Conservation (phyloP, 495 filamentous ascomycete species). For the Penicillium coprophilum region DNA sequence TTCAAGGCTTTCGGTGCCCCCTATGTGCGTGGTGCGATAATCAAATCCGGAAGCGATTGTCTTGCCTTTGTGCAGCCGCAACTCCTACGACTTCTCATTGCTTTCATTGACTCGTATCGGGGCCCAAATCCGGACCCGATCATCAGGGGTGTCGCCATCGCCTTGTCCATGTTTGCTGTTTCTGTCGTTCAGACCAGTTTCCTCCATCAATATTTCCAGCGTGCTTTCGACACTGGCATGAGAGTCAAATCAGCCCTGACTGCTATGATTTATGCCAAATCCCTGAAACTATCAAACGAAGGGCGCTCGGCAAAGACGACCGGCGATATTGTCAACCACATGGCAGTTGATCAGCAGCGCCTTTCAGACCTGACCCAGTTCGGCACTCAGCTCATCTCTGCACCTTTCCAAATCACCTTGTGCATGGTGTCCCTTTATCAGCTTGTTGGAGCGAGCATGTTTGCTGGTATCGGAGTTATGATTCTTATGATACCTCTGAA, state of each 20-base stretch:
- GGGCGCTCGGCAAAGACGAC: conserved; percentile 88
- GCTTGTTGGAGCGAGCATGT: conserved; percentile 88
- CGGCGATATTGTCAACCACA: conserved; percentile 98
- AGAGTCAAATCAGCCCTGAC: conserved; percentile 87
- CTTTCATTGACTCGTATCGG: conserved; percentile 80
- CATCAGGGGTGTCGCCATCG: conserved; percentile 81
- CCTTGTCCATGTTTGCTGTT: conserved; percentile 86
- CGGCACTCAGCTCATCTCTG: conserved; percentile 91
- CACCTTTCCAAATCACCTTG: conserved; percentile 91
- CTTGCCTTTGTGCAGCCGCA: conserved; percentile 91
- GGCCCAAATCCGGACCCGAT: conserved; percentile 68
- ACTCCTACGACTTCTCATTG: conserved; percentile 78
- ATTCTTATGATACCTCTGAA: conserved; percentile 97
- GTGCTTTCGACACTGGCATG: conserved; percentile 94
- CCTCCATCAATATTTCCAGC: conserved; percentile 95
- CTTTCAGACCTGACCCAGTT: conserved; percentile 95
- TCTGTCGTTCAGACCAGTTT: conserved; percentile 78
- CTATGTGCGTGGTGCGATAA: conserved; percentile 73
- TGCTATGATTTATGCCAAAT: conserved; percentile 88
- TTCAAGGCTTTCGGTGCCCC: conserved; percentile 82
- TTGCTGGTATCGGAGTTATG: conserved; percentile 96
- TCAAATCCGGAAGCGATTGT: conserved; percentile 82
- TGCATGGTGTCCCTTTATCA: conserved; percentile 97
- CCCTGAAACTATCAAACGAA: conserved; percentile 87
- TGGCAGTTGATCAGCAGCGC: conserved; percentile 96